Evolutionary conservation across 2,329 filamentous ascomycete genomes (phyloP), one percentile per base, ranked within the genome.

Genomic region (Botrytis sinoallii): DNA sequence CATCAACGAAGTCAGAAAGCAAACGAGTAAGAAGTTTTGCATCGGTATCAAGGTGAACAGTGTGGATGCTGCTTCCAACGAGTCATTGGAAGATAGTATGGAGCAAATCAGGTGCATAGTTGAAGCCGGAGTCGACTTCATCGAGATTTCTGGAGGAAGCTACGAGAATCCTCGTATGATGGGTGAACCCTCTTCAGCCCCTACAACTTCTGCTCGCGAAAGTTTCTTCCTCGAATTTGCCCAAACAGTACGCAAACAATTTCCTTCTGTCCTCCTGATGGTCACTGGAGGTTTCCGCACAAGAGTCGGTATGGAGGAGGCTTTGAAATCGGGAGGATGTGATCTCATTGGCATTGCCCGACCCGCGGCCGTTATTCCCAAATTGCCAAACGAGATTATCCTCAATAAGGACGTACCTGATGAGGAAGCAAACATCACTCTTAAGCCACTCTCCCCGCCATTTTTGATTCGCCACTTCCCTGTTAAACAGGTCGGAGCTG

Each of bases 151-250:
- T 25, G 91, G 91, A 38, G 91, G 91, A 0, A 87, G 81, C 0
- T 90, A 87, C 75, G 87, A 90, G 77, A 81, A 89, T 72, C 85
- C 88, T 0, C 77, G 46, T 0, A 75, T 77, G 79, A 74, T 80
- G 76, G 44, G 52, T 6, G 76, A 48, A 40, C 71, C 22, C n/a
- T n/a, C 70, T 3, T 14, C 44, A 0, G 14, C 22, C 35, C 10
- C 67, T 25, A 46, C 84, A 9, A 89, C 88, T 1, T 81, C 82
- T 20, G 85, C 85, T 0, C 85, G 90, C 12, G 90, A 93, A 77
- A 89, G 90, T 0, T 92, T 91, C 83, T 93, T 93, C 82, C 83
- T 92, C 1, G 87, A 91, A 64, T 92, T 92, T 75, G 88, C 89
- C 0, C 82, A 83, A n/a, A 82, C 84, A 14, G 85, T 88, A 48